These are phyloP conservation scores for Bacidia rubella DNA, from an alignment of 495 filamentous ascomycete species.

Conservation along the genomic window DNA sequence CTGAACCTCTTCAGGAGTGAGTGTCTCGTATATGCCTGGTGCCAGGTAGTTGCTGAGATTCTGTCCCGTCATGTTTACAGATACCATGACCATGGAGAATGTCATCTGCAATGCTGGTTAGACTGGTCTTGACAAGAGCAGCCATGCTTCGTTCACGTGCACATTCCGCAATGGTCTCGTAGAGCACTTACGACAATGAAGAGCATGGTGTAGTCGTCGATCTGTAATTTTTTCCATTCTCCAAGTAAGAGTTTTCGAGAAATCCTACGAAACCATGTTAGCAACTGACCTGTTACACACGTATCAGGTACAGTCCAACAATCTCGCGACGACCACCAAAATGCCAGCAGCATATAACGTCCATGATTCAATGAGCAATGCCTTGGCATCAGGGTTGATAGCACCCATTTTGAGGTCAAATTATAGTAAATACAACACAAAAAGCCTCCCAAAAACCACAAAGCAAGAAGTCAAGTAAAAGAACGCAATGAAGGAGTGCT, in stretches of 20 bases:
- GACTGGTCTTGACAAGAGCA: not conserved
- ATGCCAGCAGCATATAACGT: slow-evolving; percentile 11
- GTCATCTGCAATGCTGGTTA: slow-evolving; percentile 20
- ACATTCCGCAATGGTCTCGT: too few species aligned
- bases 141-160: not conserved
- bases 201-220: slow-evolving; percentile 43
- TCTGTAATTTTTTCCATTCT: slow-evolving; percentile 30
- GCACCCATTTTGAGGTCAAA: not conserved
- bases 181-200: slow-evolving; percentile 29
- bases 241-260: slow-evolving; percentile 32
- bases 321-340: slow-evolving; percentile 7
- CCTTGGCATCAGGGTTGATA: slow-evolving; percentile 2
- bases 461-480: not conserved
- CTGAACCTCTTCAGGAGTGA: slow-evolving; percentile 34
- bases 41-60: slow-evolving; percentile 41
- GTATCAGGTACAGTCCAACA: slow-evolving; percentile 3
- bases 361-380: slow-evolving; percentile 18
- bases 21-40: slow-evolving; percentile 26
- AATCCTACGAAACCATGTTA: not conserved
- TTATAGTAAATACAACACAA: not conserved
- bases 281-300: not conserved
- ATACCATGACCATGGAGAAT: slow-evolving; percentile 37
- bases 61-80: slow-evolving; percentile 36
- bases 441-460: not conserved
- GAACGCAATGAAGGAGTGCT: not conserved